A percentile compares a stretch with the other conserved stretches of the same genome.
Conservation (phyloP, 2,329 filamentous ascomycete species). For the Stagonosporopsis cucurbitacearum region DNA sequence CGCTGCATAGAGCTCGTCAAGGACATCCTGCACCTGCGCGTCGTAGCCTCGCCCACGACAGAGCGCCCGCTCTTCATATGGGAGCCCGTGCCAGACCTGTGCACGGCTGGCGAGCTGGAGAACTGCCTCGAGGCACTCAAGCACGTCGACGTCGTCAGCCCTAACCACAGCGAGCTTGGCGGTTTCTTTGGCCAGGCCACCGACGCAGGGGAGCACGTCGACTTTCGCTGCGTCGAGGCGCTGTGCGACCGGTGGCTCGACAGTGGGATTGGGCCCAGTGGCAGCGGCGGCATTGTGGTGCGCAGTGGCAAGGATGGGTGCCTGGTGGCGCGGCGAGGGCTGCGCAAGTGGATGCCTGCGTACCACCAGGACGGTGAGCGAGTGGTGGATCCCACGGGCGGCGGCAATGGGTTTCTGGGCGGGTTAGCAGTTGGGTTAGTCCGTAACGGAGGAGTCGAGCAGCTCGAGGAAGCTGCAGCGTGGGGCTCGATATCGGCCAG, state of each 20-base stretch:
- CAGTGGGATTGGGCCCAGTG: constrained; percentile 44
- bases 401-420: constrained; percentile 87
- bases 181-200: constrained; percentile 72
- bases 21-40: constrained; percentile 67
- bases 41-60: constrained; percentile 34
- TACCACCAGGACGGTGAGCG: constrained; percentile 65
- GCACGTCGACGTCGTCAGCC: constrained; percentile 68
- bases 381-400: constrained; percentile 92
- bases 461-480: constrained; percentile 72
- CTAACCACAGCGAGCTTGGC: constrained; percentile 89
- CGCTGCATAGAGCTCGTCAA: constrained; percentile 78
- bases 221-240: constrained; percentile 49
- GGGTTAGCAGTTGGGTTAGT: constrained; percentile 64
- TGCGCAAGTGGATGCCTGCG: constrained; percentile 74
- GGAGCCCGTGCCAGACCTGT: constrained; percentile 93
- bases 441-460: constrained; percentile 52
- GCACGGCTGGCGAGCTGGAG: constrained; percentile 68
- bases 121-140: constrained; percentile 61
- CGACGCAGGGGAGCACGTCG: constrained; percentile 43
- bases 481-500: constrained; percentile 86
- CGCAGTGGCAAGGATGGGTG: constrained; percentile 76
- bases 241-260: constrained; percentile 49
- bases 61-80: constrained; percentile 77
- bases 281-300: constrained; percentile 67
- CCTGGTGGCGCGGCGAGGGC: constrained; percentile 53